Conservation (phyloP, 805 yeast genomes). For the Diddensiella santjacobensis region DNA sequence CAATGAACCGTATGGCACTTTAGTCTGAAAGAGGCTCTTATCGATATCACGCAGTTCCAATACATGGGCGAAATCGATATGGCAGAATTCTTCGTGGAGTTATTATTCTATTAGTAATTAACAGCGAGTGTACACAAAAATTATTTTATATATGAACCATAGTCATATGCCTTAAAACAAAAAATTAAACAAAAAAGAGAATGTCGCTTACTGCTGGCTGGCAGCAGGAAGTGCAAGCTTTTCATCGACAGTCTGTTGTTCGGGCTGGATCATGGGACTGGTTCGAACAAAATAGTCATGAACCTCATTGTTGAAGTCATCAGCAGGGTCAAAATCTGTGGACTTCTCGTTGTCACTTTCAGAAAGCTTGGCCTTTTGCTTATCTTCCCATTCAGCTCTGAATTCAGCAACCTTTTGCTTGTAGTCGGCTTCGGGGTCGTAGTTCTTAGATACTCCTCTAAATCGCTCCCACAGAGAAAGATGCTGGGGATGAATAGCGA, state of each 20-base stretch:
- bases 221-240: constrained; percentile 30
- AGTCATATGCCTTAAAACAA: no score
- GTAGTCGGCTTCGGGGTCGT: constrained; percentile 38
- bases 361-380: constrained; percentile 30
- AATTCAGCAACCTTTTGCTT: constrained; percentile 37
- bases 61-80: no score
- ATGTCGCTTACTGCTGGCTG: neutral
- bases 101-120: no score
- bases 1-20: no score
- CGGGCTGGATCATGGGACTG: constrained; percentile 33
- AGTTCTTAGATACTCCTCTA: constrained; percentile 34
- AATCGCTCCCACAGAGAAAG: constrained; percentile 35
- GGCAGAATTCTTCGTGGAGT: no score
- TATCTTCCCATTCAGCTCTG: constrained; percentile 36
- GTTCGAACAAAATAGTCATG: constrained; percentile 36
- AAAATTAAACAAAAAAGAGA: no score
- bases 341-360: constrained; percentile 20
- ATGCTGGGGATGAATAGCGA: constrained; percentile 36
- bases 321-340: constrained; percentile 23
- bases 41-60: no score
- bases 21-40: no score
- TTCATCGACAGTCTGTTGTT: constrained; percentile 26
- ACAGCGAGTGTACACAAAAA: no score
- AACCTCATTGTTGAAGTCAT: constrained; percentile 30
- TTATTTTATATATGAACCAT: no score